phyloP scores from a whole-genome alignment of 169 alveolate species.

The Plasmodium yoelii region DNA sequence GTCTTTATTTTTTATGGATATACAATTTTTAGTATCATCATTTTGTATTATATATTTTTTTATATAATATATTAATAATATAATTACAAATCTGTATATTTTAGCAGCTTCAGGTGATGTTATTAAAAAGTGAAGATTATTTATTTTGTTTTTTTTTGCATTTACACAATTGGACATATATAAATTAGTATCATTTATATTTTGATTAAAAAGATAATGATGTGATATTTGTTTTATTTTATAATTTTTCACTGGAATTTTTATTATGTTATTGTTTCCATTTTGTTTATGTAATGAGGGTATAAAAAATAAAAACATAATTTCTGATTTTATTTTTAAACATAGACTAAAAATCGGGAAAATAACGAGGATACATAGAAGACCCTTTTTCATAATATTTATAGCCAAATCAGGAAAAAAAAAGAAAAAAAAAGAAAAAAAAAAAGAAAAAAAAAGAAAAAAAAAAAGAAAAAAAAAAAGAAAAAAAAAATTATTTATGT shows the following conservation, averaged over 20 bases:
- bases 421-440: too few species aligned
- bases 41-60: background rate
- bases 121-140: constrained; percentile 27
- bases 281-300: too few species aligned
- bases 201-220: background rate
- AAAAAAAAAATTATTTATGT: too few species aligned
- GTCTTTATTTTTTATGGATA: background rate
- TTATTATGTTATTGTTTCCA: background rate
- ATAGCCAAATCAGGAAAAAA: too few species aligned
- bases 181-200: background rate
- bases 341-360: too few species aligned
- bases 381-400: too few species aligned
- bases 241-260: constrained; percentile 11
- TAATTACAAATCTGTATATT: constrained; percentile 33
- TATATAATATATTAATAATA: constrained; percentile 27
- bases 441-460: too few species aligned
- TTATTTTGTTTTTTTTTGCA: background rate
- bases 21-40: background rate
- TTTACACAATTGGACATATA: background rate
- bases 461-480: too few species aligned
- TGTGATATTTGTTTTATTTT: background rate
- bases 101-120: constrained; percentile 71
- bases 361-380: too few species aligned
- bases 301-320: too few species aligned
- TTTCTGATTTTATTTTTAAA: too few species aligned